Evolutionary conservation across 768 basidiomycete genomes (phyloP), one percentile per base, ranked within the genome.

Genomic region (Mycena albidolilacea): DNA sequence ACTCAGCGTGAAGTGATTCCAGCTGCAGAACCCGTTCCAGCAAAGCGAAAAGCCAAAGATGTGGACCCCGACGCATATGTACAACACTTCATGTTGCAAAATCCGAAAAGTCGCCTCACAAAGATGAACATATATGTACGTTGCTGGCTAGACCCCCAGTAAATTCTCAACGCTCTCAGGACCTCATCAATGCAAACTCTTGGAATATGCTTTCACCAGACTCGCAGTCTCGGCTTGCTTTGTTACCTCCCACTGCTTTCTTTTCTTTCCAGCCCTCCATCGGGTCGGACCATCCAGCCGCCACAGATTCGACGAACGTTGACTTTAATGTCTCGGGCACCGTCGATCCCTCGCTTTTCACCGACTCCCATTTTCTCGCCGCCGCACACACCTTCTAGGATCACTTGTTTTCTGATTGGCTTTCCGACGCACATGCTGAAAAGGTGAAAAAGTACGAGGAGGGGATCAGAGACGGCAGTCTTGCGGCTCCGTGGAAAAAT

Each of bases 401-500:
- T 75, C 91, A 92, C 63, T 78, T 91, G 2, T 88, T 81, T 75
- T 85, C 86, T 0, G 84, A 86, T 60, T 90, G 88, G 87, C 81
- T 88, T 60, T 84, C 86, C 1, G 81, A 84, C 43, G 76, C 84
- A 1, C 88, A 90, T 65, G 64, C 67, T 14, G 83, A 82, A 43
- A 85, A 85, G 67, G 82, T 90, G 11, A 72, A 77, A 35, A 79
- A 83, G 71, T 91, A 86, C 77, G 70, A 84, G 54, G 80, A 82
- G 19, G 89, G 87, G 19, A 82, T 90, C 23, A 72, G 74, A 3
- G 77, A 82, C 15, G 90, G 90, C 0, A 85, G 81, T 9, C 67
- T 90, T 43, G 85, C 89, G 39, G 90, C 87, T 14, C 84, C 88
- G 48, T 91, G 90, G 90, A 92, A 92, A 76, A 90, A 92, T 76